Conservation (phyloP, 2,329 filamentous ascomycete species). For the Exophiala sp. region DNA sequence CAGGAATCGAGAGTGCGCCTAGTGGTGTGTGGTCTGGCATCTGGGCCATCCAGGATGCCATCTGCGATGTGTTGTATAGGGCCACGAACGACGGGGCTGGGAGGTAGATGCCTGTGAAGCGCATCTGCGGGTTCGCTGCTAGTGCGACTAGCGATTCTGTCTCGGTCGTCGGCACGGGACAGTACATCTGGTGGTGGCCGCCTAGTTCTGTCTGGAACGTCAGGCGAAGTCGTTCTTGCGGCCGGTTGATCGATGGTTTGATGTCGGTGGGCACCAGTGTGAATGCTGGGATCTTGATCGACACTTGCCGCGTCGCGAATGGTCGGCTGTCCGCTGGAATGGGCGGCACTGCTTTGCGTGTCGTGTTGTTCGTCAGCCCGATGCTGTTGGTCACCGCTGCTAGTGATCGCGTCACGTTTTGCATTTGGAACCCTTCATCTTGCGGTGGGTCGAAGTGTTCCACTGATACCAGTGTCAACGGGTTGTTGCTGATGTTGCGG, state of each 20-base stretch:
- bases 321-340: constrained; percentile 53
- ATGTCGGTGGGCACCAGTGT: constrained; percentile 58
- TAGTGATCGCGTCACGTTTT: constrained; percentile 33
- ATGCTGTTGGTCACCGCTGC: constrained; percentile 44
- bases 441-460: constrained; percentile 61
- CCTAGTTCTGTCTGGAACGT: constrained; percentile 60
- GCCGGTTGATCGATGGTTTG: constrained; percentile 50
- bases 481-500: constrained; percentile 71
- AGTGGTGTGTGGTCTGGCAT: constrained; percentile 67
- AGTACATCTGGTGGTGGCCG: constrained; percentile 65
- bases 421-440: constrained; percentile 29
- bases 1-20: constrained; percentile 79
- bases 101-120: constrained; percentile 63
- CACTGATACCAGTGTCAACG: constrained; percentile 65
- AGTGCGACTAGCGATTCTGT: constrained; percentile 57
- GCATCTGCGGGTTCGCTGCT: constrained; percentile 46
- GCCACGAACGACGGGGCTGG: constrained; percentile 49
- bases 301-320: constrained; percentile 57
- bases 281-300: constrained; percentile 63
- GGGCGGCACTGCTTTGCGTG: constrained; percentile 39
- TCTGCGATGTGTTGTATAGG: constrained; percentile 64
- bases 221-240: constrained; percentile 64
- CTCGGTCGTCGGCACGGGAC: constrained; percentile 55
- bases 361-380: constrained; percentile 40
- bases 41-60: constrained; percentile 73